Conservation (phyloP, 116 monocot species). For the Papilionanthe hybrid region DNA sequence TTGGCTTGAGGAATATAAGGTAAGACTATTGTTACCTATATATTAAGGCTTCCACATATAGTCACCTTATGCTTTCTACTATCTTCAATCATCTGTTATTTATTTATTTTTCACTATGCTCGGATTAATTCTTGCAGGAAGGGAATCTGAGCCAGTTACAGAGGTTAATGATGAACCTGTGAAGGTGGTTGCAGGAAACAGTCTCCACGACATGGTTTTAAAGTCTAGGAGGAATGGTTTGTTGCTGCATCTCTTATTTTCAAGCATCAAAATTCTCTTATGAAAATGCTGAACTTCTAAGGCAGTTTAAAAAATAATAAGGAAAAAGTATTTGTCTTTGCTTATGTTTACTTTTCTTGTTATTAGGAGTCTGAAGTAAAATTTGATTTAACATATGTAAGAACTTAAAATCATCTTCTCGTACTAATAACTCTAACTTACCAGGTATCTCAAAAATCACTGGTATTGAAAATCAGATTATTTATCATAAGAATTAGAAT, state of each 20-base stretch:
- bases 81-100: neutral
- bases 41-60: neutral
- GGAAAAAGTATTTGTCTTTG: too few relatives aligned
- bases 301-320: too few relatives aligned
- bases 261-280: too few relatives aligned
- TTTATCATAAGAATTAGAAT: too few relatives aligned
- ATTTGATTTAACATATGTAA: too few relatives aligned
- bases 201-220: conserved; percentile 58
- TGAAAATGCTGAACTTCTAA: too few relatives aligned
- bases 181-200: conserved; percentile 83
- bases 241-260: neutral
- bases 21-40: conserved; percentile 13
- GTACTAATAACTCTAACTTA: too few relatives aligned
- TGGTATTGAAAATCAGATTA: too few relatives aligned
- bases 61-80: neutral
- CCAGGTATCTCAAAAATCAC: too few relatives aligned
- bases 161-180: conserved; percentile 81
- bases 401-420: too few relatives aligned
- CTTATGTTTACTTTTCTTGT: too few relatives aligned
- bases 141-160: conserved; percentile 87
- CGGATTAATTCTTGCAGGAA: conserved; percentile 36
- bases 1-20: conserved; percentile 73
- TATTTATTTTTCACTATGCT: neutral
- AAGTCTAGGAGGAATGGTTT: conserved; percentile 86
- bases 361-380: too few relatives aligned